Conservation (phyloP, 2,329 filamentous ascomycete genomes). For the Alternaria brassicae region DNA sequence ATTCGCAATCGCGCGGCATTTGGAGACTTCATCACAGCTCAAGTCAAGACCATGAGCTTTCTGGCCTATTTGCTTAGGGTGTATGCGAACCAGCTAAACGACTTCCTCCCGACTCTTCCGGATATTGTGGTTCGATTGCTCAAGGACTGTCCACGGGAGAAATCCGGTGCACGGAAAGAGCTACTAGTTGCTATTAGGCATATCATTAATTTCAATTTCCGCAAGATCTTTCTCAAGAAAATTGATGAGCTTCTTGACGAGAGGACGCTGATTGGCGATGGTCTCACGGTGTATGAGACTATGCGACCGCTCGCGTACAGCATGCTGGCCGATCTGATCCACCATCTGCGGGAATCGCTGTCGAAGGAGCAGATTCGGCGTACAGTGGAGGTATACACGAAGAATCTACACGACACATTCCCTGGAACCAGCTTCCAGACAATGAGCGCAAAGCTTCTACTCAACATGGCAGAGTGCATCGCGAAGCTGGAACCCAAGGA, state of each 20-base stretch:
- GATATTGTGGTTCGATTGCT: slow-evolving; percentile 89
- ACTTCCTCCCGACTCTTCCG: slow-evolving; percentile 86
- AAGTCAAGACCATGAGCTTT: slow-evolving; percentile 99
- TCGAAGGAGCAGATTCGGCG: slow-evolving; percentile 89
- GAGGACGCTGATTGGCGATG: slow-evolving; percentile 91
- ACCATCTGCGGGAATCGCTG: slow-evolving; percentile 92
- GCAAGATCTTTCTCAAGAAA: slow-evolving; percentile 91
- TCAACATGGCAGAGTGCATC: slow-evolving; percentile 99
- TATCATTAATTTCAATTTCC: slow-evolving; percentile 98
- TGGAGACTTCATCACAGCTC: slow-evolving; percentile 95
- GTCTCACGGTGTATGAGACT: slow-evolving; percentile 93
- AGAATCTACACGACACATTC: slow-evolving; percentile 92
- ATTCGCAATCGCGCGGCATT: slow-evolving; percentile 95
- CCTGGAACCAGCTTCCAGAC: slow-evolving; percentile 99
- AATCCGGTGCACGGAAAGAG: slow-evolving; percentile 92
- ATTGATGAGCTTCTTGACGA: slow-evolving; percentile 96
- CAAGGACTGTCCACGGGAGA: slow-evolving; percentile 93
- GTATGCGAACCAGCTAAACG: slow-evolving; percentile 83
- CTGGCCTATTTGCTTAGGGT: slow-evolving; percentile 89
- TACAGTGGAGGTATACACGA: slow-evolving; percentile 96
- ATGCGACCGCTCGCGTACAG: slow-evolving; percentile 96
- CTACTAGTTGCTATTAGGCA: slow-evolving; percentile 94
- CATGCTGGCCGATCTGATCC: slow-evolving; percentile 97
- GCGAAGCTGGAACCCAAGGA: slow-evolving; percentile 91
- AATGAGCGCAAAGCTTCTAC: slow-evolving; percentile 95